A percentile compares a stretch with the other conserved stretches of the same genome.
phyloP scores from a whole-genome alignment of 2,329 filamentous ascomycete species.

The Pseudocercospora eumusae region DNA sequence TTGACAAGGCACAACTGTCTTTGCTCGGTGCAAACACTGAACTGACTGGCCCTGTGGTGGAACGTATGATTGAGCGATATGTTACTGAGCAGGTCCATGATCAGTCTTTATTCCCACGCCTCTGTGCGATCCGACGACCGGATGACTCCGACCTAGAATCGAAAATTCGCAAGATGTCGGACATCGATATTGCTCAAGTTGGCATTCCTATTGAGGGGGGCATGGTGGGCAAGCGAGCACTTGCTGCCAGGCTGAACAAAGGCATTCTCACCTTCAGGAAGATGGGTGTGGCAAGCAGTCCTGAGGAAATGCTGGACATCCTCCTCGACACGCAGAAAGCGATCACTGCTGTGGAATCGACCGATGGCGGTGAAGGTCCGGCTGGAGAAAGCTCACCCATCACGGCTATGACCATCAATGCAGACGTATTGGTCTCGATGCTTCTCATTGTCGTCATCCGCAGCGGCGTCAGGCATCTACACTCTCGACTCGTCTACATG shows the following conservation, averaged over 20 bases:
- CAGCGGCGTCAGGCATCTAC: constrained; percentile 81
- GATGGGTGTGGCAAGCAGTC: constrained; percentile 73
- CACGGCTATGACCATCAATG: constrained; percentile 65
- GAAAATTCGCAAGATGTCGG: constrained; percentile 89
- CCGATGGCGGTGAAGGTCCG: constrained; percentile 41
- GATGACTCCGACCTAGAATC: constrained; percentile 87
- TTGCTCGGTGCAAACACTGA: constrained; percentile 90
- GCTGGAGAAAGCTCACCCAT: constrained; percentile 44
- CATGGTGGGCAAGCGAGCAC: constrained; percentile 73
- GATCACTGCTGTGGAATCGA: constrained; percentile 59
- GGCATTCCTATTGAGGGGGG: constrained; percentile 84
- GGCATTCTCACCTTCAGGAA: constrained; percentile 89
- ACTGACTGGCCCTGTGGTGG: constrained; percentile 85
- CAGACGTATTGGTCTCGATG: constrained; percentile 89
- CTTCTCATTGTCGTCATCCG: constrained; percentile 90
- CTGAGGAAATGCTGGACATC: constrained; percentile 85
- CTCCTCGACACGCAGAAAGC: constrained; percentile 79
- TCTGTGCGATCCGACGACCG: constrained; percentile 73
- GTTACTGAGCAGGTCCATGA: constrained; percentile 91
- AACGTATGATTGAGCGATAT: constrained; percentile 92
- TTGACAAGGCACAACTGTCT: constrained; percentile 93
- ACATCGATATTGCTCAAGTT: constrained; percentile 90
- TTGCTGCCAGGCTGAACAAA: constrained; percentile 72
- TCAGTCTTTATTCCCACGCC: constrained; percentile 74
- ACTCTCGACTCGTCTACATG: constrained; percentile 90